Conservation (phyloP, 805 yeast genomes). For the Hanseniaspora thailandica region DNA sequence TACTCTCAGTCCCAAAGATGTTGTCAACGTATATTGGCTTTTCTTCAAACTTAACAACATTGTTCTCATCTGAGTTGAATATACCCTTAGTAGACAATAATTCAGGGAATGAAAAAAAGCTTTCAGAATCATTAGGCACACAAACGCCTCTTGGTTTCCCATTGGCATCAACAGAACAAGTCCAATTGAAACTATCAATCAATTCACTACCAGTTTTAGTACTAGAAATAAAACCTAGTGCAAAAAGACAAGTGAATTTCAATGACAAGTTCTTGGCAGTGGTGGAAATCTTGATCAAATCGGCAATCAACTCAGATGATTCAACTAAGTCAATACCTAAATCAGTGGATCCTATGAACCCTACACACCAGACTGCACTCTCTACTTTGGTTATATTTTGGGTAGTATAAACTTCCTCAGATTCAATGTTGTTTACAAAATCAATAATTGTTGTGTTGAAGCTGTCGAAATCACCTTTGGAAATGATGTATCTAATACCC, state of each 20-base stretch:
- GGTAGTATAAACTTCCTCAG: constrained; percentile 18
- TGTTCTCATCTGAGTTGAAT: background rate
- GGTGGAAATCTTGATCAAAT: constrained; percentile 41
- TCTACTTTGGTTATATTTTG: constrained; percentile 43
- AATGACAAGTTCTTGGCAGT: constrained; percentile 45
- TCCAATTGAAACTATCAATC: constrained; percentile 73
- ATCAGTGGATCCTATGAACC: constrained; percentile 63
- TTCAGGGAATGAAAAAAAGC: constrained; percentile 24
- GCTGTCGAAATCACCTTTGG: constrained; percentile 36
- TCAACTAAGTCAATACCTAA: constrained; percentile 55
- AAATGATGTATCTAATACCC: constrained; percentile 53
- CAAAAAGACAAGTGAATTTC: constrained; percentile 66
- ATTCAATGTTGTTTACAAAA: constrained; percentile 24
- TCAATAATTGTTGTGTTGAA: constrained; percentile 30
- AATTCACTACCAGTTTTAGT: constrained; percentile 76
- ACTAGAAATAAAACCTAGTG: constrained; percentile 58
- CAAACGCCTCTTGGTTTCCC: constrained; percentile 36
- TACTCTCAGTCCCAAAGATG: background rate
- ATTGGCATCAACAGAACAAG: constrained; percentile 35
- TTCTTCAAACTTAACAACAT: background rate
- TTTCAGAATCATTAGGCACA: constrained; percentile 30
- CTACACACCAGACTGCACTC: constrained; percentile 77
- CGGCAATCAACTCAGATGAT: constrained; percentile 39
- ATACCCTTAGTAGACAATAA: background rate
- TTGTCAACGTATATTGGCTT: background rate